Conservation (phyloP, 2,329 filamentous ascomycete genomes). For the Penicillium sp. region DNA sequence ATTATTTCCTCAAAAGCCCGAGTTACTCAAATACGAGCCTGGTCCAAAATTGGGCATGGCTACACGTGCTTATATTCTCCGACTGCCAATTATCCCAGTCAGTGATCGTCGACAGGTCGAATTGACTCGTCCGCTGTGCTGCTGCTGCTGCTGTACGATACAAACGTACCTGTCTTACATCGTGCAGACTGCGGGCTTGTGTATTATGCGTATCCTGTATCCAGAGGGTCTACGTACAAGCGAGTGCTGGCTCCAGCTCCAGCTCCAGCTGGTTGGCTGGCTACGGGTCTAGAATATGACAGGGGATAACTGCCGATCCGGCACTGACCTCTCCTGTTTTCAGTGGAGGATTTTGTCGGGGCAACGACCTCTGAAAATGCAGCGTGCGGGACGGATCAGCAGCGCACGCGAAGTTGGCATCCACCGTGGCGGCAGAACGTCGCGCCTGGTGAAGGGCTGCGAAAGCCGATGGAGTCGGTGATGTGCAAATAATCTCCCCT, state of each 20-base stretch:
- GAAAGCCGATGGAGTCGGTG: conserved; percentile 4
- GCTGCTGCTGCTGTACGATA: no score
- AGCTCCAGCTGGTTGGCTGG: no score
- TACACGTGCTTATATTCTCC: conserved; percentile 2
- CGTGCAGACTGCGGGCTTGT: no score
- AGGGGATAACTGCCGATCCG: conserved; percentile 2
- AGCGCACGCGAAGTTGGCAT: conserved; percentile 6
- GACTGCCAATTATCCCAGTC: not conserved
- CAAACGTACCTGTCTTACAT: no score
- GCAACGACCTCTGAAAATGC: not conserved
- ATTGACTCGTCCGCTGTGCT: no score
- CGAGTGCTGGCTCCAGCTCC: no score
- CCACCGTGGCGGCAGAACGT: conserved; percentile 7
- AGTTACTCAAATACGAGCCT: not conserved
- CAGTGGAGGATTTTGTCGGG: not conserved
- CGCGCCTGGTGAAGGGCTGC: conserved; percentile 1
- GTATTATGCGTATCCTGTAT: no score
- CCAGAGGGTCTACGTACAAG: no score
- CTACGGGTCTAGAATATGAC: not conserved
- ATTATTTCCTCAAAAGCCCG: not conserved
- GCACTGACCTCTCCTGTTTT: not conserved
- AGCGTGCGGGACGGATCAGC: not conserved
- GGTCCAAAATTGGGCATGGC: not conserved
- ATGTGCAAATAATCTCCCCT: conserved; percentile 22
- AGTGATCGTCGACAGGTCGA: not conserved